Conservation (phyloP, 208 protist species). For the Phytomonas sp. region DNA sequence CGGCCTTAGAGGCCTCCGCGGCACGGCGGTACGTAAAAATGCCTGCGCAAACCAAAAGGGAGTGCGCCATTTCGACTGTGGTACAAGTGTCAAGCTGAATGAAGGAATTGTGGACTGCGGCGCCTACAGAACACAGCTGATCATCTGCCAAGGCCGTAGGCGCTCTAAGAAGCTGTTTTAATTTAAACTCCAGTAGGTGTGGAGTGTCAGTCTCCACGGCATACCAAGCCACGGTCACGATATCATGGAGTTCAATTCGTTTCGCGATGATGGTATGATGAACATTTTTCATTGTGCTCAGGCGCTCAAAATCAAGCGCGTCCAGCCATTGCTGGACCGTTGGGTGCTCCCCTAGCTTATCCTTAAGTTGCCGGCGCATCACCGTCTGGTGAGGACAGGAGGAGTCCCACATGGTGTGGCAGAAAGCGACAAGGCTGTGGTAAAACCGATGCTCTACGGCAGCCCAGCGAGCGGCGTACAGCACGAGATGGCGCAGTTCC, state of each 20-base stretch:
- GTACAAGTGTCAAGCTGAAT: constrained; percentile 36
- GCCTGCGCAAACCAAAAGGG: constrained; percentile 41
- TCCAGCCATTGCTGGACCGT: constrained; percentile 50
- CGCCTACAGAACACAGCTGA: constrained; percentile 42
- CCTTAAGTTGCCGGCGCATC: constrained; percentile 29
- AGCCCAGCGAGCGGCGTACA: constrained; percentile 21
- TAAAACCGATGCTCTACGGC: constrained; percentile 28
- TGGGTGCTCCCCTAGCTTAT: constrained; percentile 26
- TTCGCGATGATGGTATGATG: constrained; percentile 38
- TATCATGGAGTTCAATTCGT: constrained; percentile 24
- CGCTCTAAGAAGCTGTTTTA: constrained; percentile 27
- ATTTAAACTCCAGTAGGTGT: constrained; percentile 32
- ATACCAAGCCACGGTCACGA: constrained; percentile 48
- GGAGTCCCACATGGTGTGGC: constrained; percentile 35
- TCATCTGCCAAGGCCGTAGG: constrained; percentile 25
- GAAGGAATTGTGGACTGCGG: constrained; percentile 57
- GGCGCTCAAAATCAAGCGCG: constrained; percentile 38
- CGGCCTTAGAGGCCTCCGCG: constrained; percentile 15
- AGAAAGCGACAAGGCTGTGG: constrained; percentile 33
- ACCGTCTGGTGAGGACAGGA: constrained; percentile 31
- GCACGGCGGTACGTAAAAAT: constrained; percentile 42
- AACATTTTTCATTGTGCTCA: constrained; percentile 26
- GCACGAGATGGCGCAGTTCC: constrained; percentile 30
- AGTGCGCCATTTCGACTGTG: constrained; percentile 33
- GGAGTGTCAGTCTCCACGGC: constrained; percentile 51